Evolutionary conservation across 441 rosid species (phyloP).

Genomic region (Croton laevigatus): DNA sequence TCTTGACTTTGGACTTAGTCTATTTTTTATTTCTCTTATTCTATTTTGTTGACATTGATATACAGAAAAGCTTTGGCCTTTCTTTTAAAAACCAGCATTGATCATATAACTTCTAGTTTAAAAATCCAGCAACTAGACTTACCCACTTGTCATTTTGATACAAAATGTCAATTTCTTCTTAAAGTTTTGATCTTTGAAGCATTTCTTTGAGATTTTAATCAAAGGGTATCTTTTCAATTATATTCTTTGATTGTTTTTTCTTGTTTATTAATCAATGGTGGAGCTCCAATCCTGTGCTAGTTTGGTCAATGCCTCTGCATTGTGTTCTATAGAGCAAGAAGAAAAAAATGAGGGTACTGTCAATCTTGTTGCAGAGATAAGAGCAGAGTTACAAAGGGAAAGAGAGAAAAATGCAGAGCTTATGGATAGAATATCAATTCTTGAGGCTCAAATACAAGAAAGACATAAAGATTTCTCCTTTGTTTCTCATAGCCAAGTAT

Average conservation of each 20-base stretch:
- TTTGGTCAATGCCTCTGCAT: slow-evolving; percentile 44
- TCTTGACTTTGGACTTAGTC: background rate
- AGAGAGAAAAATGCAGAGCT: slow-evolving; percentile 49
- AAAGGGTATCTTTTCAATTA: background rate
- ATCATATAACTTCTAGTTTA: background rate
- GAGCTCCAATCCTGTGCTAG: slow-evolving; percentile 43
- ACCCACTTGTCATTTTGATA: background rate
- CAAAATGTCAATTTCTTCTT: slow-evolving; percentile 1
- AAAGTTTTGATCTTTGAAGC: background rate
- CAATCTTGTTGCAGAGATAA: slow-evolving; percentile 36
- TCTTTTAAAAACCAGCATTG: background rate
- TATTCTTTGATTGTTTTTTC: background rate
- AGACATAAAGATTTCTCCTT: slow-evolving; percentile 27
- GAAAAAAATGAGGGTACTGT: slow-evolving; percentile 33
- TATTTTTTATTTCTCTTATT: background rate
- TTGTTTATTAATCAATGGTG: slow-evolving; percentile 32
- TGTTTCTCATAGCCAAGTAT: slow-evolving; percentile 33
- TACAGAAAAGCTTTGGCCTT: background rate
- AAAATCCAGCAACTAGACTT: background rate
- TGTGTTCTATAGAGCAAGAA: slow-evolving; percentile 44
- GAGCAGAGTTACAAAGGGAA: slow-evolving; percentile 47
- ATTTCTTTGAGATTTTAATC: background rate
- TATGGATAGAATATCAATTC: slow-evolving; percentile 48
- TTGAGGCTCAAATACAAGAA: slow-evolving; percentile 47
- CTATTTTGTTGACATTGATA: background rate